phyloP scores from a whole-genome alignment of 495 filamentous ascomycete genomes.

The Hyphodiscus hymeniophilus region DNA sequence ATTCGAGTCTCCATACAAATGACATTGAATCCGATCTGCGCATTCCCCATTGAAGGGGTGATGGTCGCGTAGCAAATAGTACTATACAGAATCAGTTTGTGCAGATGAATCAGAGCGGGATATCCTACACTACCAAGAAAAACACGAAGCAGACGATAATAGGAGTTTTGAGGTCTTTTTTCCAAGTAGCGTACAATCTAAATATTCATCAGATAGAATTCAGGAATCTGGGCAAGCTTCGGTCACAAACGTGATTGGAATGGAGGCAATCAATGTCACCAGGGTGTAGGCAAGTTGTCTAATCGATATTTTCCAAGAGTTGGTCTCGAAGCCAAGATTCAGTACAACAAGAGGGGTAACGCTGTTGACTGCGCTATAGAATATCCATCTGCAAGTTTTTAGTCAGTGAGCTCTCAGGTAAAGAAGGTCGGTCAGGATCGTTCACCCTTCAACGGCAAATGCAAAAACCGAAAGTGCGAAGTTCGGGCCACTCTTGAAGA shows the following conservation, averaged over 20 bases:
- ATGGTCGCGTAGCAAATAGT: conserved; percentile 41
- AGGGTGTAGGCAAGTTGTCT: conserved; percentile 39
- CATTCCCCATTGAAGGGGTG: conserved; percentile 34
- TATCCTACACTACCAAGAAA: conserved; percentile 37
- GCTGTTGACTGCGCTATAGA: conserved; percentile 48
- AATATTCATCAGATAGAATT: not conserved
- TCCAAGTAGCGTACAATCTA: conserved; percentile 35
- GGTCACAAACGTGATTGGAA: conserved; percentile 30
- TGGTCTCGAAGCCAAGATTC: conserved; percentile 43
- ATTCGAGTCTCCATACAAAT: conserved; percentile 18
- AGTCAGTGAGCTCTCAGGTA: not conserved
- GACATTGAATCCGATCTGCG: conserved; percentile 41
- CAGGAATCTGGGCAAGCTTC: not conserved
- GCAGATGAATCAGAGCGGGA: not conserved
- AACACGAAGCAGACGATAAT: conserved; percentile 38
- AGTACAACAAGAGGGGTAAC: conserved; percentile 44
- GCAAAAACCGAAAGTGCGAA: conserved; percentile 44
- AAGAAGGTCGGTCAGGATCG: not conserved
- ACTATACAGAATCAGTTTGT: conserved; percentile 18
- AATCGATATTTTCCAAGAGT: conserved; percentile 36
- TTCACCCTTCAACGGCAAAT: conserved; percentile 42
- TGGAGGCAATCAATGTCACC: conserved; percentile 26
- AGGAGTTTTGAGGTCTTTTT: conserved; percentile 41
- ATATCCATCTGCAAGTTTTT: conserved; percentile 35
- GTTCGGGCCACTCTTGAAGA: conserved; percentile 43